These are phyloP conservation scores for Pecoramyces ruminantium DNA, from an alignment of 192 early-diverging fungal species.

Conservation along the genomic window DNA sequence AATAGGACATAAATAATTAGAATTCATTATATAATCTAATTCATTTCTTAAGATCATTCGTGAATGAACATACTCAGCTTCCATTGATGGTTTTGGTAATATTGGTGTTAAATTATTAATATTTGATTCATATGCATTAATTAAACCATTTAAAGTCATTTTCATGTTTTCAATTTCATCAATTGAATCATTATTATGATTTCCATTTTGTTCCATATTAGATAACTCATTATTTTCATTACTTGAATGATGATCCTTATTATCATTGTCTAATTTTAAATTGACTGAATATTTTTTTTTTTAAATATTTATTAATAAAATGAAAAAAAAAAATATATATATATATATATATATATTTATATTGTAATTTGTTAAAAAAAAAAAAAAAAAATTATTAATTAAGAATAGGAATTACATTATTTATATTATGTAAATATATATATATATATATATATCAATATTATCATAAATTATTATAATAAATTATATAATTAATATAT, in stretches of 20 bases:
- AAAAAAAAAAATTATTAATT: too few species aligned
- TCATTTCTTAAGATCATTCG: slow-evolving; percentile 50
- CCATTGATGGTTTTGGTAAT: slow-evolving; percentile 47
- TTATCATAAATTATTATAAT: too few species aligned
- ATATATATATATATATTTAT: too few species aligned
- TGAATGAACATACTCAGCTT: slow-evolving; percentile 58
- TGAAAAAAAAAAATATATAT: too few species aligned
- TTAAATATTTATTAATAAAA: too few species aligned
- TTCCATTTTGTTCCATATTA: background rate
- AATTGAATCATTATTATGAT: background rate
- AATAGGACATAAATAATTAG: slow-evolving; percentile 44
- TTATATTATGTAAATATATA: too few species aligned
- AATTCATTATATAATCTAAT: slow-evolving; percentile 50
- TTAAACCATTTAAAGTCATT: background rate
- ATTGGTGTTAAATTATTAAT: slow-evolving; percentile 37
- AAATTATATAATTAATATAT: too few species aligned
- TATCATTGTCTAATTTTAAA: background rate
- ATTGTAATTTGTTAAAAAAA: too few species aligned
- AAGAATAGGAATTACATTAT: too few species aligned
- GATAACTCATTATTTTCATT: background rate
- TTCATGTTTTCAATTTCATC: background rate
- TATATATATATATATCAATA: too few species aligned
- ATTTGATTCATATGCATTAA: slow-evolving; percentile 28
- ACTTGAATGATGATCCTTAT: background rate
- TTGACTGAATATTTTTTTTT: too few species aligned